These are phyloP conservation scores for Micractinium sp. DNA, from an alignment of 139 green algal genomes.

Conservation along the genomic window DNA sequence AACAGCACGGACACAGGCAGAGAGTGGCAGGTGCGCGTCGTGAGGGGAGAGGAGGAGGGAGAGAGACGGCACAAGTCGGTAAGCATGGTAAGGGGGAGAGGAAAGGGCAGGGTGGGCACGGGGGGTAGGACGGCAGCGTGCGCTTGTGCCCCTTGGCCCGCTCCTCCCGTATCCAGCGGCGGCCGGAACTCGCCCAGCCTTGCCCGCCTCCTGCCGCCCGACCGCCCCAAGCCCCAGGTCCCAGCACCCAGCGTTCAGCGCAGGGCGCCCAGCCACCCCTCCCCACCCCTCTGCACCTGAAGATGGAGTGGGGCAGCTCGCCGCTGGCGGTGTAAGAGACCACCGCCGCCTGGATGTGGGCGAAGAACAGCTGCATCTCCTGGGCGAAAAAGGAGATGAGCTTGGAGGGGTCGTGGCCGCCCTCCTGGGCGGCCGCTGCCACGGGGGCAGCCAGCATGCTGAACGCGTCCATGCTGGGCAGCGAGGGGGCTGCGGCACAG, in stretches of 20 bases:
- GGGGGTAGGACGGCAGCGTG: too few relatives aligned
- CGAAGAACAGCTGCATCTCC: slow-evolving; percentile 47
- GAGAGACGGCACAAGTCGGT: not conserved
- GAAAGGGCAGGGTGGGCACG: not conserved
- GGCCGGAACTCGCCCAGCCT: not conserved
- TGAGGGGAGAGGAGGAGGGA: too few relatives aligned
- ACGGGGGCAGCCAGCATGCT: not conserved
- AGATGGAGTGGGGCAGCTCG: slow-evolving; percentile 41
- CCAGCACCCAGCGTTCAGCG: too few relatives aligned
- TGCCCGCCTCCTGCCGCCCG: not conserved
- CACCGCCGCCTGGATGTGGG: slow-evolving; percentile 30
- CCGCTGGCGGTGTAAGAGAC: slow-evolving; percentile 10
- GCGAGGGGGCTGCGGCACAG: too few relatives aligned
- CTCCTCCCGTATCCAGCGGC: not conserved
- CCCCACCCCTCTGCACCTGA: slow-evolving; percentile 12
- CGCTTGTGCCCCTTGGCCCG: not conserved
- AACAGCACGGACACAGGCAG: too few relatives aligned
- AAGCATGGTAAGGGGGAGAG: not conserved
- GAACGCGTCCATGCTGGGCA: not conserved
- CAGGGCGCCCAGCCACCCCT: too few relatives aligned
- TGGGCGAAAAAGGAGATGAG: slow-evolving; percentile 45
- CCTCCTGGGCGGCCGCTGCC: not conserved
- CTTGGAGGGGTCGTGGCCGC: not conserved
- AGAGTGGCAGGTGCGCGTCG: too few relatives aligned
- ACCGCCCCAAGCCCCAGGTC: too few relatives aligned